Conservation (phyloP, 1,284 basidiomycete species). For the Coniferiporia weirii region DNA sequence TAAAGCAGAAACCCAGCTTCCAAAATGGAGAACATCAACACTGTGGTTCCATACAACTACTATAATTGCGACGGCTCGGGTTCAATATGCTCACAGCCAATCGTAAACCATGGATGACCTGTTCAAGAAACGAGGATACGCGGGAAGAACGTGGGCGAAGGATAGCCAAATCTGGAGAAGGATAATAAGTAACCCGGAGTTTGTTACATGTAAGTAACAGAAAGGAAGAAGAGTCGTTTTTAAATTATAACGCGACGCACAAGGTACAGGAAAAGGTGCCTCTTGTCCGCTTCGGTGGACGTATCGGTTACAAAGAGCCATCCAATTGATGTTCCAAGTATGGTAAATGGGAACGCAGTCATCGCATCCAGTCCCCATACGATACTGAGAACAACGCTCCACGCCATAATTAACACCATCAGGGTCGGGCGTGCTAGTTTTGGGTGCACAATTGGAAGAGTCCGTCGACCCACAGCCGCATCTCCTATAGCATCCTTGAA, state of each 20-base stretch:
- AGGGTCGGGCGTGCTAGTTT: conserved; percentile 26
- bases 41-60: no score
- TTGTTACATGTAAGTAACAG: background rate
- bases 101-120: no score
- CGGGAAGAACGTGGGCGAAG: background rate
- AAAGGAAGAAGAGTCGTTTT: background rate
- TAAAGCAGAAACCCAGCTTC: no score
- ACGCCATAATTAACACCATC: conserved; percentile 24
- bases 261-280: conserved; percentile 7
- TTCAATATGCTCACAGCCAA: no score
- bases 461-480: conserved; percentile 25
- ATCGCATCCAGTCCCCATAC: conserved; percentile 21
- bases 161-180: conserved; percentile 1
- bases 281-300: background rate
- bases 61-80: no score
- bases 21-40: no score
- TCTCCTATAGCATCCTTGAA: conserved; percentile 34
- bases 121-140: background rate
- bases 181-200: background rate
- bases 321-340: conserved; percentile 26
- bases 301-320: conserved; percentile 21
- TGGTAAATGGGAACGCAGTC: conserved; percentile 20
- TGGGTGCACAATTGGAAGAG: conserved; percentile 31
- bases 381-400: conserved; percentile 25
- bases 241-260: background rate